A percentile compares a stretch with the other conserved stretches of the same genome.
Conservation (phyloP, 805 yeast species). For the Priceomyces haplophilus region DNA sequence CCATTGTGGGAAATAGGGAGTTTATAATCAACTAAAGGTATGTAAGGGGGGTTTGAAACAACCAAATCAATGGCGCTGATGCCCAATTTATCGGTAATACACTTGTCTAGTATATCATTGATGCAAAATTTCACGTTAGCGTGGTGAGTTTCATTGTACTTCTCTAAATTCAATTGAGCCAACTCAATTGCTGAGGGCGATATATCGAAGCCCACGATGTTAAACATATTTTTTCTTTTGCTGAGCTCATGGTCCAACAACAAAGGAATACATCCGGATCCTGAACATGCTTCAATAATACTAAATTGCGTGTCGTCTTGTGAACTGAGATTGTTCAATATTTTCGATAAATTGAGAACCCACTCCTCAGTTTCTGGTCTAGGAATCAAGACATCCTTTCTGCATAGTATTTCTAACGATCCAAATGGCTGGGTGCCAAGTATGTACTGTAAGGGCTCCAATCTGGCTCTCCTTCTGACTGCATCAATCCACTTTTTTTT, state of each 20-base stretch:
- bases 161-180: conserved; percentile 43
- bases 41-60: conserved; percentile 91
- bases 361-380: conserved; percentile 97
- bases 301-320: conserved; percentile 10
- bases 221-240: background rate
- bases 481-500: conserved; percentile 48
- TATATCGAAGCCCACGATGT: conserved; percentile 53
- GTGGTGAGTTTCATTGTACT: conserved; percentile 2
- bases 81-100: conserved; percentile 4
- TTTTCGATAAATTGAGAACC: conserved; percentile 45
- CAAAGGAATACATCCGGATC: conserved; percentile 83
- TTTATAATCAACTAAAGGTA: conserved; percentile 47
- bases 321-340: conserved; percentile 7
- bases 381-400: conserved; percentile 74
- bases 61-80: conserved; percentile 45
- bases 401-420: conserved; percentile 54
- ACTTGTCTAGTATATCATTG: conserved; percentile 14
- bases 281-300: conserved; percentile 76
- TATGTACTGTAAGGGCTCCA: conserved; percentile 79
- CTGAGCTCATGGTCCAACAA: conserved; percentile 31
- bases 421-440: conserved; percentile 89
- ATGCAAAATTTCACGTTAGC: conserved; percentile 9
- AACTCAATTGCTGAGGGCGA: conserved; percentile 51
- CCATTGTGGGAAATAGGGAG: conserved; percentile 32
- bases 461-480: conserved; percentile 46